Base-by-base conservation (phyloP, 1,139 yeast genomes). In the Saccharomycopsis hybrid region DNA sequence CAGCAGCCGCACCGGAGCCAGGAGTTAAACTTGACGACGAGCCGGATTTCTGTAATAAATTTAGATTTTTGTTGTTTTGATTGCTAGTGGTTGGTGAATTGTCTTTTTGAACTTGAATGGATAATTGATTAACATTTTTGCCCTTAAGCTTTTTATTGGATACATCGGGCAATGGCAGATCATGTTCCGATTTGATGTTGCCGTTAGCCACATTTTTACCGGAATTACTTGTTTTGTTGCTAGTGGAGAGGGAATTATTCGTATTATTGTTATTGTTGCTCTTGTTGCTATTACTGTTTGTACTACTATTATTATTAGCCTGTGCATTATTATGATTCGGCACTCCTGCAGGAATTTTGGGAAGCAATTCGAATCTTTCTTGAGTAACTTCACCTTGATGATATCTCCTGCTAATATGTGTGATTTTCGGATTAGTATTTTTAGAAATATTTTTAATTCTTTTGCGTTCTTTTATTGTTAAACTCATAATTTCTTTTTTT, bases 401-500 rank as follows among this genome's bases (percentile, higher is more conserved):
- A 31, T 37, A 46, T 9, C 37, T 37, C n/a, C 46, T 46, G 13
- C 32, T 27, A 25, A 48, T 31, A 5, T 35, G 18, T 11, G 18
- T 13, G 33, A 52, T 41, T 27, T 27, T 35, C n/a, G 49, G 51
- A 33, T 43, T 45, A 4, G 43, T 32, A 37, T 50, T 96, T 60
- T 84, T 77, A 1, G 94, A 82, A 43, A 92, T 89, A 49, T 78
- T 79, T 63, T 89, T 87, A 54, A 92, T 80, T 62, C 98, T 73
- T 56, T 88, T 77, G 56, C 98, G 70, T 63, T 92, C 98, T 55
- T 86, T 75, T 1, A 85, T 78, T 0, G 97, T 89, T 57, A 92
- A 71, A 2, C 94, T 85, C 82, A 92, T 78, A 45, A 92, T 86
- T 65, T 88, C 94, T 60, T 80, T 85, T 59, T 89, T 88, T 61